Conservation (phyloP, 805 yeast genomes). For the Zygosaccharomyces bisporus region DNA sequence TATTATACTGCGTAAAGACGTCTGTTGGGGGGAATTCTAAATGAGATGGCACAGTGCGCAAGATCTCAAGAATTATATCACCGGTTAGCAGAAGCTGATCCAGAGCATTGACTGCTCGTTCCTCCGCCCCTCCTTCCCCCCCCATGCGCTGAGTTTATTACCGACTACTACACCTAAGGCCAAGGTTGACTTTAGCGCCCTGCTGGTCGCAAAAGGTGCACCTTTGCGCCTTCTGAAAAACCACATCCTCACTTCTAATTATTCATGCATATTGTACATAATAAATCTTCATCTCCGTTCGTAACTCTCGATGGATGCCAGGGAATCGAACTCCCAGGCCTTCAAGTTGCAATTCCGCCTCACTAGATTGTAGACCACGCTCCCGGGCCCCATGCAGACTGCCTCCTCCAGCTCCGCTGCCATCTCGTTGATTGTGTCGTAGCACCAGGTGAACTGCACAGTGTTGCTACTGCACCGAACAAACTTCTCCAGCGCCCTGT, state of each 20-base stretch:
- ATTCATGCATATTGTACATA: neutral
- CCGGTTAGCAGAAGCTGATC: too few species aligned
- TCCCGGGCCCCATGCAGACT: conserved; percentile 34
- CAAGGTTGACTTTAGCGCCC: too few species aligned
- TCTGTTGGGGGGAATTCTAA: too few species aligned
- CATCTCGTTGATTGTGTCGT: conserved; percentile 28
- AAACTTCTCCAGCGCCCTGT: conserved; percentile 34
- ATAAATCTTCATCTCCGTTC: conserved; percentile 3
- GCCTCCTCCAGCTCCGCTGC: conserved; percentile 18
- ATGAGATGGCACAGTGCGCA: too few species aligned
- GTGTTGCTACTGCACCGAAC: conserved; percentile 34
- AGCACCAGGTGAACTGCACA: conserved; percentile 35
- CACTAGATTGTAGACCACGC: conserved; percentile 29
- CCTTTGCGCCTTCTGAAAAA: too few species aligned
- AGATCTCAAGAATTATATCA: too few species aligned
- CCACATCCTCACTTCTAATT: neutral
- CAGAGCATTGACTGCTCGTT: too few species aligned
- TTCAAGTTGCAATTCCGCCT: conserved; percentile 27
- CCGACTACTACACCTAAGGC: too few species aligned
- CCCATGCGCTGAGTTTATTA: too few species aligned
- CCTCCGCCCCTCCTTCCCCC: too few species aligned
- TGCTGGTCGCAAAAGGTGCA: too few species aligned
- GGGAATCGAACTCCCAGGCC: conserved; percentile 27
- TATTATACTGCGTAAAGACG: too few species aligned
- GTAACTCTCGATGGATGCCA: conserved; percentile 27